Evolutionary conservation across 495 filamentous ascomycete species (phyloP).

Genomic region (Penicillium manginii): DNA sequence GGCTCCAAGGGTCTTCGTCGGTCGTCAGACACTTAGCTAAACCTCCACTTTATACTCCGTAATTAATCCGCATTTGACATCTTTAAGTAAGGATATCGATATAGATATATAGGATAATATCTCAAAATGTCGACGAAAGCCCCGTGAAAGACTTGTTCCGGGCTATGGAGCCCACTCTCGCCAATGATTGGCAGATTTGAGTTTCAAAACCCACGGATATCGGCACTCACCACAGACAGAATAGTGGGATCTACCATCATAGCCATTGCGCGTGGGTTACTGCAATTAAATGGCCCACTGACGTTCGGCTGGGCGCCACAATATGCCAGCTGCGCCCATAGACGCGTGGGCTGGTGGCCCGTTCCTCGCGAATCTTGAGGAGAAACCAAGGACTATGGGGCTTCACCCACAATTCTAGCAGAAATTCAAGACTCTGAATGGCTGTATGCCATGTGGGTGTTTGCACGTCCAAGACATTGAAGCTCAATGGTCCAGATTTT

Average conservation of each 20-base stretch:
- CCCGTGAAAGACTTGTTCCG: background rate
- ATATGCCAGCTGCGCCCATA: background rate
- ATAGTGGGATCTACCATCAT: background rate
- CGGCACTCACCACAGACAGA: background rate
- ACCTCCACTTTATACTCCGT: too few relatives aligned
- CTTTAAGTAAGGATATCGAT: background rate
- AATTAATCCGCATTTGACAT: background rate
- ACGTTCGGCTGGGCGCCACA: slow-evolving; percentile 12
- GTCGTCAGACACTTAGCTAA: too few relatives aligned
- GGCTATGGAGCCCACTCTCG: background rate
- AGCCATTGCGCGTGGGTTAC: background rate
- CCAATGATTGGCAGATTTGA: slow-evolving; percentile 1
- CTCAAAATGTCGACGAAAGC: background rate
- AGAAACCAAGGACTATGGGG: slow-evolving; percentile 1
- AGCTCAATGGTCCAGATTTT: background rate
- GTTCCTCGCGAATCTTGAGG: background rate
- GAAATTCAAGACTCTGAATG: background rate
- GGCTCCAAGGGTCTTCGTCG: too few relatives aligned
- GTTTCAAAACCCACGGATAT: slow-evolving; percentile 6
- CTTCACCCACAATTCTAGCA: background rate
- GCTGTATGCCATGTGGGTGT: slow-evolving; percentile 1
- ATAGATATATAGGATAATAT: background rate
- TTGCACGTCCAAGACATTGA: slow-evolving; percentile 2
- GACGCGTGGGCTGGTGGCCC: slow-evolving; percentile 26
- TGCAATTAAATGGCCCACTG: slow-evolving; percentile 1